Evolutionary conservation across 2,329 filamentous ascomycete genomes (phyloP), one percentile per base, ranked within the genome.

Genomic region (Aspergillus fructus): DNA sequence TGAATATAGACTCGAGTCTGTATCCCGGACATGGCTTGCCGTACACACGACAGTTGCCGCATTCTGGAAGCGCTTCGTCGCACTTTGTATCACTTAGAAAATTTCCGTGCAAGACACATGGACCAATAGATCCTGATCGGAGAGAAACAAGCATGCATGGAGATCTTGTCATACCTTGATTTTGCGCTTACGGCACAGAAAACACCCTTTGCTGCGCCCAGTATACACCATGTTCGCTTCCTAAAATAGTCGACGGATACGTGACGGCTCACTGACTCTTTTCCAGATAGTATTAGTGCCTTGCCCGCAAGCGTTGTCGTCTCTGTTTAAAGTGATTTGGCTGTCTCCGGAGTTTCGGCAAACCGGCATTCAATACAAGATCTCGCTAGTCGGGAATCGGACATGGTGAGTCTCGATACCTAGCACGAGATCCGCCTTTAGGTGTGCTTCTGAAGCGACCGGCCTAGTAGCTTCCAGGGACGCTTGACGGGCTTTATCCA

Each of bases 161-260:
- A 41, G 51, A 46, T 40, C 19, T 52, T 46, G 55, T 63, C 65
- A 60, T 68, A 75, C 73, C 71, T 74, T 74, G 57, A 75, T 73
- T 62, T 75, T 75, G 55, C 73, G 67, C 54, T 70, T 74, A 58
- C 72, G 73, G 65, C 73, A 75, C 54, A 74, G 60, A 64, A 73
- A 65, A 67, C 73, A 75, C 63, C 73, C 73, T 39, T 70, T 73
- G 62, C 73, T 75, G 43, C 43, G 72, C 71, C 73, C 73, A 45
- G 69, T 70, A 67, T 76, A 77, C 48, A 77, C 75, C 75, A 77
- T 77, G 45, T 34, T 66, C 51, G 40, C 49, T 47, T 23, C 15
- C 40, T 42, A 24, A 37, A 30, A 19, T 46, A 46, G 43, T 5
- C 34, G 13, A n/a, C 6, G 34, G 34, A 37, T 37, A 37, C 12